Conservation (phyloP, 306 rosid genomes). For the Dryas octopetala region DNA sequence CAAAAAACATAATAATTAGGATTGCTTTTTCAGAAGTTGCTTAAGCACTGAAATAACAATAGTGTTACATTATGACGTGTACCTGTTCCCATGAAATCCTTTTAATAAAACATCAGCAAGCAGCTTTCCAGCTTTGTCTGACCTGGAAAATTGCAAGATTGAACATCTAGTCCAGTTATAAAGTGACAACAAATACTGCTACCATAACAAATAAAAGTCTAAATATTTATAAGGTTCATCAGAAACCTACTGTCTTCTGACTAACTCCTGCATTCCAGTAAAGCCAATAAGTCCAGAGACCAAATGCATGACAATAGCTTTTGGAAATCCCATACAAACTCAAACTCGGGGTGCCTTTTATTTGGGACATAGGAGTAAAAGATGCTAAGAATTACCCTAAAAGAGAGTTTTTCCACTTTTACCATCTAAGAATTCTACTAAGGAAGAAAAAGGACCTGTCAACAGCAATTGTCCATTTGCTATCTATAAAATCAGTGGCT, state of each 20-base stretch:
- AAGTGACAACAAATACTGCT: neutral
- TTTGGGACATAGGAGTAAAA: neutral
- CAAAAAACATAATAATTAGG: neutral
- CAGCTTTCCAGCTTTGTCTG: conserved; percentile 55
- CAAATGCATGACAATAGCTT: neutral
- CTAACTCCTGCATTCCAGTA: neutral
- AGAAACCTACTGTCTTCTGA: neutral
- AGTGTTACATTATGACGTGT: neutral
- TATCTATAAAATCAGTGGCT: conserved; percentile 48
- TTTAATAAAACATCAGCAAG: conserved; percentile 49
- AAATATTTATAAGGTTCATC: neutral
- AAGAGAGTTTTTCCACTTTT: neutral
- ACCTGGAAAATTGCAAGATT: conserved; percentile 33
- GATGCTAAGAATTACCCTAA: neutral
- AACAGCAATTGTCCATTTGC: conserved; percentile 54
- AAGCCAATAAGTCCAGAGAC: neutral
- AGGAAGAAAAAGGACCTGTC: conserved; percentile 42
- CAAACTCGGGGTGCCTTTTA: neutral
- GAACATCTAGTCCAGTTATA: neutral
- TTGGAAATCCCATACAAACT: neutral
- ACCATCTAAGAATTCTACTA: neutral
- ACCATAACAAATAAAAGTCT: neutral
- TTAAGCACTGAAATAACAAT: neutral
- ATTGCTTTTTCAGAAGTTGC: neutral
- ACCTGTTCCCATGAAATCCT: conserved; percentile 57